These are phyloP conservation scores for Canavalia ensiformis DNA, from an alignment of 306 rosid species.

Conservation along the genomic window DNA sequence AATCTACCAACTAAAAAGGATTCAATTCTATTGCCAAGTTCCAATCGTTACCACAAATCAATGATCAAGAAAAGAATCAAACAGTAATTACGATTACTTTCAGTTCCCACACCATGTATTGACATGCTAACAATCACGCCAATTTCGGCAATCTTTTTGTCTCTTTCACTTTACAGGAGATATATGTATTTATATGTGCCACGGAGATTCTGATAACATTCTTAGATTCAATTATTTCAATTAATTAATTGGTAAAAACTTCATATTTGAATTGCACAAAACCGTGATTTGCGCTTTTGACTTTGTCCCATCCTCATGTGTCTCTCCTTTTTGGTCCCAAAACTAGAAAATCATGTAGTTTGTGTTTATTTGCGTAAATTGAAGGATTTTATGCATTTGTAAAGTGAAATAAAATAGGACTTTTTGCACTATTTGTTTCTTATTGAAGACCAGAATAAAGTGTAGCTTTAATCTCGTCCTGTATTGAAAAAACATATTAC, in stretches of 20 bases:
- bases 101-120: not conserved
- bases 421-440: constrained; percentile 26
- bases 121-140: constrained; percentile 14
- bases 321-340: not conserved
- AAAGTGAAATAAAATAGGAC: not conserved
- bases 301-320: not conserved
- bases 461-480: constrained; percentile 19
- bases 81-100: not conserved
- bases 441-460: constrained; percentile 38
- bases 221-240: not conserved
- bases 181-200: not conserved
- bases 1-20: constrained; percentile 31
- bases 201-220: not conserved
- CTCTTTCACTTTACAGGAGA: not conserved
- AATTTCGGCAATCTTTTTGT: constrained; percentile 18
- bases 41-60: not conserved
- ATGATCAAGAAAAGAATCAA: not conserved
- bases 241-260: not conserved
- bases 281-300: constrained; percentile 39
- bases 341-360: not conserved
- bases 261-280: constrained; percentile 1
- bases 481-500: constrained; percentile 16
- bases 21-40: not conserved
- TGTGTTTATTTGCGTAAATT: not conserved
- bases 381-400: constrained; percentile 1